A percentile compares a stretch with the other conserved stretches of the same genome.
Conservation (phyloP, 2,329 filamentous ascomycete species). For the Colletotrichum australisinense region DNA sequence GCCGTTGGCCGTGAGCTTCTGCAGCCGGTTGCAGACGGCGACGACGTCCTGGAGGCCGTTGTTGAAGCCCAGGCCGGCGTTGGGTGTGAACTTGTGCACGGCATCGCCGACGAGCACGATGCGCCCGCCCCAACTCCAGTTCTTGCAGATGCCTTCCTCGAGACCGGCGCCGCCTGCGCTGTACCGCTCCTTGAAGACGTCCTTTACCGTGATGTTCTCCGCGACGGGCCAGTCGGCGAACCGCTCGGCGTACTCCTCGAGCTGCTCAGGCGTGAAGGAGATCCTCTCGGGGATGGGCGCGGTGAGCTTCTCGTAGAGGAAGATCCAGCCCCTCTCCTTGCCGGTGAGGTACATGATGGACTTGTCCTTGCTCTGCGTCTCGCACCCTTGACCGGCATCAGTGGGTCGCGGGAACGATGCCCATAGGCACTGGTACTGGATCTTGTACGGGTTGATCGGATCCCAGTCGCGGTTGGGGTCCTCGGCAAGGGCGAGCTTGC, state of each 20-base stretch:
- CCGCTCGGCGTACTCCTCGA: slow-evolving; percentile 38
- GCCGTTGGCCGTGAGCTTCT: not conserved
- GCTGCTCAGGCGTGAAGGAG: slow-evolving; percentile 41
- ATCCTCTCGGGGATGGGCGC: slow-evolving; percentile 40
- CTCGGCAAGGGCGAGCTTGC: slow-evolving; percentile 40
- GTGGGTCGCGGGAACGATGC: slow-evolving; percentile 41
- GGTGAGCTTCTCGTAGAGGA: slow-evolving; percentile 46
- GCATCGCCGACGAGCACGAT: slow-evolving; percentile 51
- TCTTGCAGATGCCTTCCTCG: slow-evolving; percentile 49
- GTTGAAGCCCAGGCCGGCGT: slow-evolving; percentile 48
- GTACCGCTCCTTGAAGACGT: slow-evolving; percentile 42
- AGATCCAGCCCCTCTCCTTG: slow-evolving; percentile 44
- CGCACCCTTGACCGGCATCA: slow-evolving; percentile 41
- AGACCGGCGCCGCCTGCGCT: slow-evolving; percentile 46
- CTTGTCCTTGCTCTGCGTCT: slow-evolving; percentile 44
- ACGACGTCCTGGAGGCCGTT: slow-evolving; percentile 48
- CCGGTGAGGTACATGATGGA: slow-evolving; percentile 46
- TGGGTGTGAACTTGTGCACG: slow-evolving; percentile 51
- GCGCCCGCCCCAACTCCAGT: slow-evolving; percentile 49
- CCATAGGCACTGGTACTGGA: slow-evolving; percentile 49
- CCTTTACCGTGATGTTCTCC: slow-evolving; percentile 41
- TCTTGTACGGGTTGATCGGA: slow-evolving; percentile 34
- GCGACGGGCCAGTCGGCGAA: slow-evolving; percentile 43
- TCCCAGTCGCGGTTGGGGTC: slow-evolving; percentile 26
- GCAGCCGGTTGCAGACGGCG: slow-evolving; percentile 42